These are phyloP conservation scores for Ammopiptanthus mongolicus DNA, from an alignment of 306 rosid species.

Conservation along the genomic window DNA sequence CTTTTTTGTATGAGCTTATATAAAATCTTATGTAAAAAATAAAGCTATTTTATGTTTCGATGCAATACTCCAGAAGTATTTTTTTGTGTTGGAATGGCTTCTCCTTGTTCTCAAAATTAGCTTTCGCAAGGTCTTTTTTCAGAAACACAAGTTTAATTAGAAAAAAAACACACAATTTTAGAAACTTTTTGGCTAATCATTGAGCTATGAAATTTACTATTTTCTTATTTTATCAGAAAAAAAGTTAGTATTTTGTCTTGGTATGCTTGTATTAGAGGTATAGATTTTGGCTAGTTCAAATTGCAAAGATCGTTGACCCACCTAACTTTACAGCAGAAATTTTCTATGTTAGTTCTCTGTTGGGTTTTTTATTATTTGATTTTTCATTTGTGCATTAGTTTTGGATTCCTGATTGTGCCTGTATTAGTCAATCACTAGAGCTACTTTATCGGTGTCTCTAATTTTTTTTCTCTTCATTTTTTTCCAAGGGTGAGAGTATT, in stretches of 20 bases:
- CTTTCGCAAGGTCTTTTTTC: neutral
- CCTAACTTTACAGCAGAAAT: neutral
- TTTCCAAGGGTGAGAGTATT: constrained; percentile 78
- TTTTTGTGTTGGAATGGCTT: neutral
- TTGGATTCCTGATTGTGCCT: neutral
- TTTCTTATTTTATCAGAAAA: neutral
- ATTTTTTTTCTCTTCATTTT: constrained; percentile 24
- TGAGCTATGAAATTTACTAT: neutral
- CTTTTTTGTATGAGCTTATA: neutral
- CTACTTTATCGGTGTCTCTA: constrained; percentile 23
- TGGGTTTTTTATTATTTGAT: neutral
- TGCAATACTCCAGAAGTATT: neutral
- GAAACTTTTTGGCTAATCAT: constrained; percentile 8
- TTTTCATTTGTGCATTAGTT: neutral
- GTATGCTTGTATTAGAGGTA: neutral
- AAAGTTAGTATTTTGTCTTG: neutral
- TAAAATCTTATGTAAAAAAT: neutral
- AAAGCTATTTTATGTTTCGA: neutral
- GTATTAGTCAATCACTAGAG: neutral
- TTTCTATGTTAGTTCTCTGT: neutral
- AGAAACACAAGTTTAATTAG: neutral
- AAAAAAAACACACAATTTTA: neutral
- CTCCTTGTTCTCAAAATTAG: constrained; percentile 6
- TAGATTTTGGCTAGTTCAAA: constrained; percentile 3
- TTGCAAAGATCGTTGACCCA: constrained; percentile 5